Percentiles rank a stretch among this genome's conserved stretches.
Conservation (phyloP, 176 grass and related monocot genomes). For the Chrysopogon serrulatus region DNA sequence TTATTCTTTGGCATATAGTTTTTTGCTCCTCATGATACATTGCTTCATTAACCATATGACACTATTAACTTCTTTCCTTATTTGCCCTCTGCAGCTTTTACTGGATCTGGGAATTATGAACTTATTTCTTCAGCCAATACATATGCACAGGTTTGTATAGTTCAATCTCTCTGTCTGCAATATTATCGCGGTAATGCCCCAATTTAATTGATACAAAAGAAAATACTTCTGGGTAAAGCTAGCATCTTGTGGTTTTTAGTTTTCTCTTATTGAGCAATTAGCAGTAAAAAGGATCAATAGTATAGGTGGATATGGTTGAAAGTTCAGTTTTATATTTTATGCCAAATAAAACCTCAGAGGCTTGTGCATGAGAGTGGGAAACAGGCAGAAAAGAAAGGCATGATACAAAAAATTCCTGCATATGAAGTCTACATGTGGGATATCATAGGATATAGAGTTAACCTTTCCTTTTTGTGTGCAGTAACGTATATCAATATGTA, state of each 20-base stretch:
- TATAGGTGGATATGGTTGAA: neutral
- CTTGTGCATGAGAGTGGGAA: neutral
- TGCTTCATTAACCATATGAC: no score
- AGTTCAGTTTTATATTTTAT: neutral
- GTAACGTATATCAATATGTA: slow-evolving; percentile 32
- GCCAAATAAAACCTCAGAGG: neutral
- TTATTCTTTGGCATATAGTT: neutral
- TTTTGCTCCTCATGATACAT: neutral
- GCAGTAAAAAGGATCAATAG: neutral
- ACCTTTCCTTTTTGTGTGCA: slow-evolving; percentile 21
- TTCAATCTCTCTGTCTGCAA: neutral
- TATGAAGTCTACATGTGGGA: neutral
- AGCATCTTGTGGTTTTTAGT: neutral
- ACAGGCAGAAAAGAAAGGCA: neutral
- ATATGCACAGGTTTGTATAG: slow-evolving; percentile 80
- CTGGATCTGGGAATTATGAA: slow-evolving; percentile 80
- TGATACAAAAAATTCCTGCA: neutral
- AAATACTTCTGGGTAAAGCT: neutral
- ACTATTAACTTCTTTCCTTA: neutral
- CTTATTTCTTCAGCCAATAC: slow-evolving; percentile 82
- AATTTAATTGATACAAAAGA: neutral
- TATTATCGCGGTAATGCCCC: neutral
- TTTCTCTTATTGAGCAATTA: neutral
- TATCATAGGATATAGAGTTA: neutral
- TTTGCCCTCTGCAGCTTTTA: slow-evolving; percentile 59